phyloP scores from a whole-genome alignment of 306 rosid genomes.

The Quercus variabilis region DNA sequence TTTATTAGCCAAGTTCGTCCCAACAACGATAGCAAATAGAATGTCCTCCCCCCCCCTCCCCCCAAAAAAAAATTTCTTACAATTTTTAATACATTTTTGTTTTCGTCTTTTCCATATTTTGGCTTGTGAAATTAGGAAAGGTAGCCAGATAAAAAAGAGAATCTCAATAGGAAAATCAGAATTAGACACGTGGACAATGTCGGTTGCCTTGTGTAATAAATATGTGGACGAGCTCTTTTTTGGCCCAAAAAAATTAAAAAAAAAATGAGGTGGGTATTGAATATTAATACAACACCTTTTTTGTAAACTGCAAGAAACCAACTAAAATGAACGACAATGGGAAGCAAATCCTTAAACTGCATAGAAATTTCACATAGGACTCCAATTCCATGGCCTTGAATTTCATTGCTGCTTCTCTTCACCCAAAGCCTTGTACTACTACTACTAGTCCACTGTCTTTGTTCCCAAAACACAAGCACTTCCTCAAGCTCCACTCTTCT shows the following conservation, averaged over 20 bases:
- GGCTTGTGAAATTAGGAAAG: too few species aligned
- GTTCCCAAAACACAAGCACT: constrained; percentile 31
- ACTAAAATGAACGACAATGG: background rate
- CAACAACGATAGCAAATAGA: too few species aligned
- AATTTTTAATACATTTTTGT: too few species aligned
- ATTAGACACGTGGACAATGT: too few species aligned
- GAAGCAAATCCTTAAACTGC: background rate
- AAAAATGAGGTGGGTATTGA: background rate
- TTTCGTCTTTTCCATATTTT: too few species aligned
- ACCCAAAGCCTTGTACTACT: constrained; percentile 27
- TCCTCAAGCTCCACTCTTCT: constrained; percentile 32
- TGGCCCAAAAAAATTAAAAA: background rate
- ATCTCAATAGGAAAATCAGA: background rate
- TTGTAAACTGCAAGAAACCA: background rate
- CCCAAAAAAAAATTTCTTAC: too few species aligned
- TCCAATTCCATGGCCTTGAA: constrained; percentile 59
- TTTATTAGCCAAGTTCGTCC: too few species aligned
- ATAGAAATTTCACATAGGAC: background rate
- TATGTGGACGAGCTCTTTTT: constrained; percentile 27
- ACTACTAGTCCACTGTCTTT: constrained; percentile 15
- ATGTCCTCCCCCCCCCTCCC: too few species aligned
- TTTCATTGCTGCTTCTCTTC: constrained; percentile 46
- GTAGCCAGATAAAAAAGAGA: background rate
- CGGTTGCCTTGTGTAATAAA: background rate
- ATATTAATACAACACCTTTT: background rate